Base-by-base conservation (phyloP, 148 eudicot species). In the Diospyros lotus region DNA sequence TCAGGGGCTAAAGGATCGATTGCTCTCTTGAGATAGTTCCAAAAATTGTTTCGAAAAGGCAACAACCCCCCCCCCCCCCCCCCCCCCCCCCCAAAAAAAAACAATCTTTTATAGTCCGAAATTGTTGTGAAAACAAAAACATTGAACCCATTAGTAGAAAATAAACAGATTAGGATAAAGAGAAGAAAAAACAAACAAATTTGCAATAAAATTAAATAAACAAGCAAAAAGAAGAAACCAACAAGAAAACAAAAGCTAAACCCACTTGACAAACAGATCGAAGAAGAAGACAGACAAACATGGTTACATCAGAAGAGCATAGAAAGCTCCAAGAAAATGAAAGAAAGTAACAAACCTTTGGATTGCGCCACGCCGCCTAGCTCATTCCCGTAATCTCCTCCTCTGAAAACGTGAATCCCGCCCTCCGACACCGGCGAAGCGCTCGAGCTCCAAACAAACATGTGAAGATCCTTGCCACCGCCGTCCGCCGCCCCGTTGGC, bases 331-430 rank as follows among this genome's bases (percentile, higher is more conserved):
- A 55, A 66, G 62, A 62, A 14, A 18, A 69, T 69, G 9, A 2
- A 61, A 18, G 39, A 11, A 53, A 72, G 56, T 62, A 72, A 28
- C 28, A 69, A 93, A 94, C 98, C 87, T 94, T 92, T 7, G 89
- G 79, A 40, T 90, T 75, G 86, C 83, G n/a, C 78, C 92, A 61
- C 82, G 8, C 52, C 86, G 61, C 79, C 77, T 77, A 82, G 77
- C 67, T 87, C 91, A 83, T 85, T 83, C 14, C 84, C 94, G 82
- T 82, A 86, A 4, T 89, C 91, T 8, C 79, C 88, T 2, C 92
- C 96, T 58, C 85, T 82, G 77, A 89, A 94, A 10, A 94, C 98
- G 82, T 93, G 97, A 71, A 94, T 82, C 45, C 98, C 98, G 0
- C 97, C 97, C 76, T 94, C 94, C 14, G 91, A 85, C 38, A 89